Percentiles rank a stretch among this genome's conserved stretches.
Conservation (phyloP, 202 grass and related monocot species). For the Carex arenaria region DNA sequence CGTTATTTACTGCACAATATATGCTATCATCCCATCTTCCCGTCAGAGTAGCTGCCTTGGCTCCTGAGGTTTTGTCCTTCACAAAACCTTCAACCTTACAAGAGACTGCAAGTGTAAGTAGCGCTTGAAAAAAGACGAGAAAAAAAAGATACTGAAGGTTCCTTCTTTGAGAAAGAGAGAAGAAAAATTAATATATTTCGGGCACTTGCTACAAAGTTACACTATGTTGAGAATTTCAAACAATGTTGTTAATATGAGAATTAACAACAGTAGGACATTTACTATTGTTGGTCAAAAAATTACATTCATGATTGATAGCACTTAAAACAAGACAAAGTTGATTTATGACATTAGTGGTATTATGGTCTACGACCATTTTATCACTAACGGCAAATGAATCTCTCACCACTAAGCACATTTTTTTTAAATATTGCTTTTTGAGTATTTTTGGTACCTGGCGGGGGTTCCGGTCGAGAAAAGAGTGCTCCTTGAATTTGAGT, state of each 20-base stretch:
- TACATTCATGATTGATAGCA: background rate
- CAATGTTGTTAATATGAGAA: no score
- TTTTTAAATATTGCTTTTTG: background rate
- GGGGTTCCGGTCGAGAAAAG: conserved; percentile 62
- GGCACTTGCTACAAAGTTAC: no score
- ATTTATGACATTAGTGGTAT: background rate
- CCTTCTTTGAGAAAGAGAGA: background rate
- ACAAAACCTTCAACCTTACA: conserved; percentile 66
- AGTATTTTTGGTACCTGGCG: conserved; percentile 46
- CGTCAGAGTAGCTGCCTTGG: conserved; percentile 41
- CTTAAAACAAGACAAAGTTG: background rate
- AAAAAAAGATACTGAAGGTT: background rate
- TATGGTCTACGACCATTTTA: background rate
- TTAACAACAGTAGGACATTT: background rate
- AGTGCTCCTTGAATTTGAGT: conserved; percentile 63
- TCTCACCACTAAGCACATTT: background rate
- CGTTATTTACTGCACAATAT: conserved; percentile 25
- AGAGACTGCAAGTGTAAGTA: conserved; percentile 33
- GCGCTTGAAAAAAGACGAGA: background rate
- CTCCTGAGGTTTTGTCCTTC: conserved; percentile 30
- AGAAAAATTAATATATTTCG: no score
- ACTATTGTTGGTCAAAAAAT: background rate
- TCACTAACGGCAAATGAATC: background rate
- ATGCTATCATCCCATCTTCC: conserved; percentile 67
- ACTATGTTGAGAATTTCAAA: no score